phyloP scores from a whole-genome alignment of 805 yeast species.

The Yarrowia sp. region DNA sequence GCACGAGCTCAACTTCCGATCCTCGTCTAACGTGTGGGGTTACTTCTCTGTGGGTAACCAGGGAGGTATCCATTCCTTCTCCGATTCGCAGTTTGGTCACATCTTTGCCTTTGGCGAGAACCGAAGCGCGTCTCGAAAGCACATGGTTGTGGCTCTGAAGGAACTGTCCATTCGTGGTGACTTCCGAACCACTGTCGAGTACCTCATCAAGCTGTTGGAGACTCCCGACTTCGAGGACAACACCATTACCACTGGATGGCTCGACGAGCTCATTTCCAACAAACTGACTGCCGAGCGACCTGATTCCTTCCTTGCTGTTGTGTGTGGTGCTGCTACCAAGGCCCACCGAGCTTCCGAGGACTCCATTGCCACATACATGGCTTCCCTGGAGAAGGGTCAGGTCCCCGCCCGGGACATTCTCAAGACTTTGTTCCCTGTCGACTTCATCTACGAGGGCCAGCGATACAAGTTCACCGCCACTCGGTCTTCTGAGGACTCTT shows the following conservation, averaged over 20 bases:
- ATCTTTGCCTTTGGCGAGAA: conserved; percentile 98
- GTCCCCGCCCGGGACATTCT: conserved; percentile 78
- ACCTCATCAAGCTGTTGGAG: conserved; percentile 88
- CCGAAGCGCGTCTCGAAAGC: conserved; percentile 95
- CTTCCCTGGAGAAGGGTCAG: conserved; percentile 91
- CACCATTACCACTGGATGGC: conserved; percentile 98
- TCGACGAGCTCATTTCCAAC: conserved; percentile 90
- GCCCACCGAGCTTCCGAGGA: conserved; percentile 78
- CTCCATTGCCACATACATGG: conserved; percentile 62
- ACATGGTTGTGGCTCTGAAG: conserved; percentile 97
- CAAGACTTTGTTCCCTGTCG: conserved; percentile 86
- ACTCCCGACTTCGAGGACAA: conserved; percentile 95
- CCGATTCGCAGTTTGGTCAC: conserved; percentile 98
- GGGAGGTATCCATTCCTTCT: conserved; percentile 95
- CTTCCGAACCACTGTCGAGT: conserved; percentile 96
- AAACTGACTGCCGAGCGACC: conserved; percentile 97
- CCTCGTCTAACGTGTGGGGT: conserved; percentile 99
- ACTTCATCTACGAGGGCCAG: conserved; percentile 90
- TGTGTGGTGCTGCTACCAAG: conserved; percentile 97
- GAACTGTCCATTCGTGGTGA: conserved; percentile 97
- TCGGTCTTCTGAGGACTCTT: conserved; percentile 78
- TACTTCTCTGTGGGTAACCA: conserved; percentile 95
- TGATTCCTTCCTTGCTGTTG: conserved; percentile 81
- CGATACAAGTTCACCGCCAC: conserved; percentile 95
- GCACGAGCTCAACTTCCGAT: conserved; percentile 94